Percentiles rank a stretch among this genome's conserved stretches.
Conservation (phyloP, 495 filamentous ascomycete species). For the Aspergillus incahuasiensis region DNA sequence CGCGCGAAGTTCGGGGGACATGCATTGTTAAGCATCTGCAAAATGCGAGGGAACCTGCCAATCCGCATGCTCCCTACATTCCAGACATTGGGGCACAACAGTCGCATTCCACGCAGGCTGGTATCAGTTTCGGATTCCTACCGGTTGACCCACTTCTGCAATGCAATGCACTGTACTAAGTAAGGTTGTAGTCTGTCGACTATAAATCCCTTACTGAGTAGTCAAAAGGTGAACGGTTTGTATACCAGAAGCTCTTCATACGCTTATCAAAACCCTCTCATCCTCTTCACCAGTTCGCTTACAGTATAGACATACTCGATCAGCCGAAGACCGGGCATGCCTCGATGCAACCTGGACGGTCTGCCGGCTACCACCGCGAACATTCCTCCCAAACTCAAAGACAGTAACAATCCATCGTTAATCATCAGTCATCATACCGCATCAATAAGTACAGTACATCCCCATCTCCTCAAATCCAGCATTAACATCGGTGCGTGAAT, state of each 20-base stretch:
- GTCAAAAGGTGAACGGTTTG: too few species aligned
- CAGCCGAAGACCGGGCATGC: too few species aligned
- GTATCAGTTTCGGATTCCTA: not conserved
- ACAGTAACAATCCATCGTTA: not conserved
- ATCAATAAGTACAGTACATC: not conserved
- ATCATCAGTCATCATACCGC: not conserved
- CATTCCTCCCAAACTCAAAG: not conserved
- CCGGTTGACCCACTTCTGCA: not conserved
- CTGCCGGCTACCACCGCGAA: not conserved
- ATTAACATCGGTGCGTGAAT: not conserved
- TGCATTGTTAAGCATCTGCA: not conserved
- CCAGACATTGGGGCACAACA: not conserved
- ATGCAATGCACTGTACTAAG: too few species aligned
- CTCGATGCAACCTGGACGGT: not conserved
- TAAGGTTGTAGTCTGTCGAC: not conserved
- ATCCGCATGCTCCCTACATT: not conserved
- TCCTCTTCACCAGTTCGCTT: too few species aligned
- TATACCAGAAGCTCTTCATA: too few species aligned
- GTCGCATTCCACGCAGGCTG: not conserved
- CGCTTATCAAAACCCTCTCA: too few species aligned
- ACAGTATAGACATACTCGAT: too few species aligned
- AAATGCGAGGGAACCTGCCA: not conserved
- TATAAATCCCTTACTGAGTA: too few species aligned
- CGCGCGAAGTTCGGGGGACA: not conserved
- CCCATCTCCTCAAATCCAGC: not conserved